A percentile compares a stretch with the other conserved stretches of the same genome.
phyloP scores from a whole-genome alignment of 306 rosid genomes.

The Corylus americana region DNA sequence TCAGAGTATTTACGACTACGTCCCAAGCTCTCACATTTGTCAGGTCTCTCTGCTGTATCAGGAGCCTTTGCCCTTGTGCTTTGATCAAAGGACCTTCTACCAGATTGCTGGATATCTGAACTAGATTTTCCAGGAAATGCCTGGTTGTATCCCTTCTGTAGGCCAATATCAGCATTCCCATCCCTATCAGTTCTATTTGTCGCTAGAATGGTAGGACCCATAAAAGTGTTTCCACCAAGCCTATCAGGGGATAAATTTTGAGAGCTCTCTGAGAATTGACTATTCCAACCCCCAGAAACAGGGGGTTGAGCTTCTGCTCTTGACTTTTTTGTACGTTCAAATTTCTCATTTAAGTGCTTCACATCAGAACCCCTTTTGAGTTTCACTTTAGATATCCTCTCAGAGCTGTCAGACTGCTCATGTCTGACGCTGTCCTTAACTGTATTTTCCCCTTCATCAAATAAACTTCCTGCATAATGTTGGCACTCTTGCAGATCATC shows the following conservation, averaged over 20 bases:
- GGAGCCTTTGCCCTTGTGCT: conserved; percentile 46
- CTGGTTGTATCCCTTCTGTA: conserved; percentile 56
- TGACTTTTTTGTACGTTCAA: conserved; percentile 55
- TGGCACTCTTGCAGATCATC: conserved; percentile 60
- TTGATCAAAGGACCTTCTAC: conserved; percentile 58
- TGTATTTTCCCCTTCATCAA: conserved; percentile 58
- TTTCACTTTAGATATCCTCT: conserved; percentile 60
- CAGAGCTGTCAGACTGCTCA: conserved; percentile 74
- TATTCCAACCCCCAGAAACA: conserved; percentile 53
- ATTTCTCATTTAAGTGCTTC: conserved; percentile 53
- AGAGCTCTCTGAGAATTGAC: conserved; percentile 45
- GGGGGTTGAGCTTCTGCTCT: conserved; percentile 50
- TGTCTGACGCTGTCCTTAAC: conserved; percentile 50
- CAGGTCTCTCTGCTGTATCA: conserved; percentile 53
- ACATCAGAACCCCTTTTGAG: conserved; percentile 58
- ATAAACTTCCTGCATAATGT: conserved; percentile 64
- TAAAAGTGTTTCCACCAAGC: conserved; percentile 50
- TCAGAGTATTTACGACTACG: conserved; percentile 53
- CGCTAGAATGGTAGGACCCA: conserved; percentile 45
- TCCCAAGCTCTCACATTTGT: conserved; percentile 53
- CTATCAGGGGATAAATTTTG: conserved; percentile 53
- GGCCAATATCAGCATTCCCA: conserved; percentile 51
- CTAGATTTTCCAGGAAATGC: conserved; percentile 54
- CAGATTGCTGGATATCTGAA: conserved; percentile 60
- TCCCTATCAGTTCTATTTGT: conserved; percentile 57